Conservation (phyloP, 768 basidiomycete genomes). For the Phaeolepiota aurea region DNA sequence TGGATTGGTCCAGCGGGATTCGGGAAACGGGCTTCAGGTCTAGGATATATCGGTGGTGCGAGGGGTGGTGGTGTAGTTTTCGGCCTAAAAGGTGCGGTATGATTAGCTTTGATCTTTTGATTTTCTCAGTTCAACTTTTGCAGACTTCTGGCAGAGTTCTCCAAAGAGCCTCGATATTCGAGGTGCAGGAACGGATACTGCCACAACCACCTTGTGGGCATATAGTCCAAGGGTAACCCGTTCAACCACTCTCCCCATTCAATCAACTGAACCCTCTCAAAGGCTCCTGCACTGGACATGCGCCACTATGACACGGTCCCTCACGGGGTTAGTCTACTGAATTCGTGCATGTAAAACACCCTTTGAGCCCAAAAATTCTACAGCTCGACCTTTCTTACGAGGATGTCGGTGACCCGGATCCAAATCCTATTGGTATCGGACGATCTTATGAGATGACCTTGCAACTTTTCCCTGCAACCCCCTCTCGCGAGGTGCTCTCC, state of each 20-base stretch:
- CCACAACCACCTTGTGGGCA: conserved; percentile 26
- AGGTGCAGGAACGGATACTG: conserved; percentile 17
- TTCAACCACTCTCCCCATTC: neutral
- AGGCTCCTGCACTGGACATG: conserved; percentile 27
- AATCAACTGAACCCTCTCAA: neutral
- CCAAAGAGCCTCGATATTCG: conserved; percentile 27
- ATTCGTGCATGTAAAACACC: neutral
- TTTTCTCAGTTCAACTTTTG: neutral
- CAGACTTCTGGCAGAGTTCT: conserved; percentile 31
- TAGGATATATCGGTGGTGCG: conserved; percentile 29
- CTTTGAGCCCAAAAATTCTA: neutral
- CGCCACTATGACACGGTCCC: conserved; percentile 28
- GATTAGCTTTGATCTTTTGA: too few species aligned
- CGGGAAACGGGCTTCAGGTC: conserved; percentile 23
- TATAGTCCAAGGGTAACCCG: conserved; percentile 23
- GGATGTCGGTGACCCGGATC: conserved; percentile 29
- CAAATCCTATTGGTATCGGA: conserved; percentile 26
- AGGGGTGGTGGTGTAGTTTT: conserved; percentile 25
- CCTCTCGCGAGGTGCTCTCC: conserved; percentile 18
- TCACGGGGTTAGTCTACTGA: conserved; percentile 20
- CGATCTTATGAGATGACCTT: conserved; percentile 25
- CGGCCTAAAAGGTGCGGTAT: conserved; percentile 19
- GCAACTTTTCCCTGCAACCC: conserved; percentile 25
- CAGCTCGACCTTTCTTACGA: conserved; percentile 30
- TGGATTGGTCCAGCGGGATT: conserved; percentile 22